A percentile compares a stretch with the other conserved stretches of the same genome.
Evolutionary conservation across 225 moss, liverwort and hornwort species (phyloP).

Genomic region (Pseudoscleropodium purum): DNA sequence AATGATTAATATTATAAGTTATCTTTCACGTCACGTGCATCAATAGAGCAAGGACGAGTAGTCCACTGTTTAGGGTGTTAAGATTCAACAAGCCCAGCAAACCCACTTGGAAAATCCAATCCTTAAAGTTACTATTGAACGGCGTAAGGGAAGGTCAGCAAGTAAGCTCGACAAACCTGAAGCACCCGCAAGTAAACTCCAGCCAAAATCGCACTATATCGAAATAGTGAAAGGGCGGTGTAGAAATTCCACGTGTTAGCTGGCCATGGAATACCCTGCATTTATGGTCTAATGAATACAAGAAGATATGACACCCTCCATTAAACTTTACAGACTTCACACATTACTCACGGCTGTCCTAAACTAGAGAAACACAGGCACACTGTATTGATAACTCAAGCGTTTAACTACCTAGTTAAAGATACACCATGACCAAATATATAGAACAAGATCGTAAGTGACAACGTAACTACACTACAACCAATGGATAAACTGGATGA

Average conservation of each 20-base stretch:
- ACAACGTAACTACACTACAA: background rate
- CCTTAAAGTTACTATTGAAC: background rate
- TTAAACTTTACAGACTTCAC: background rate
- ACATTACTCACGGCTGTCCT: background rate
- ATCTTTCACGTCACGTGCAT: background rate
- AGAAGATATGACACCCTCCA: background rate
- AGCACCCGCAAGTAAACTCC: constrained; percentile 91
- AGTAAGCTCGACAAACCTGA: constrained; percentile 48
- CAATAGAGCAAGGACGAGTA: background rate
- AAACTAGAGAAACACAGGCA: background rate
- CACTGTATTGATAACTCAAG: background rate
- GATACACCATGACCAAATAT: background rate
- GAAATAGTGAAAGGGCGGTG: constrained; percentile 77
- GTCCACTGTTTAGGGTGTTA: background rate
- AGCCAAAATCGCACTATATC: constrained; percentile 69
- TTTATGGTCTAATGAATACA: constrained; percentile 8
- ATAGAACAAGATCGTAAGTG: background rate
- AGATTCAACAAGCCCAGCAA: background rate
- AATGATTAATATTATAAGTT: background rate
- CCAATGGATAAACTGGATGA: background rate
- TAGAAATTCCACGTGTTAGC: constrained; percentile 80
- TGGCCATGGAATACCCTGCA: constrained; percentile 91
- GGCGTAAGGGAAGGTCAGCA: background rate
- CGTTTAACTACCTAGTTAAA: background rate
- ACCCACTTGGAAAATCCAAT: background rate